Base-by-base conservation (phyloP, 208 protist genomes). In the Angomonas ambiguus region DNA sequence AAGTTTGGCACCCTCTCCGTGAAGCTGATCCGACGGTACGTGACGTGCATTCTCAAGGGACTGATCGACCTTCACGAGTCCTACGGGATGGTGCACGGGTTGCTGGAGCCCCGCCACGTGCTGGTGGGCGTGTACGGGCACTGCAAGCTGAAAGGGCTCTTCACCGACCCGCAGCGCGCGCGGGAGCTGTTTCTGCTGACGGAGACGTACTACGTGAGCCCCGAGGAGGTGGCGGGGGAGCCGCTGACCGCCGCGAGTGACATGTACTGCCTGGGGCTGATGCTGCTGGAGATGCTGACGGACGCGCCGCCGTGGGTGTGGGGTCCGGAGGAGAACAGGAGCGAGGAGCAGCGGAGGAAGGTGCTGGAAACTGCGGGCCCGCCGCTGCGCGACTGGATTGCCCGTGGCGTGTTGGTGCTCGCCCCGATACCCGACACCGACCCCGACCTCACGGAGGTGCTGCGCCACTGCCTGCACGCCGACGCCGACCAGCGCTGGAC, bases 121-220 rank as follows among this genome's bases (percentile, higher is more conserved):
- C 69, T 92, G 1, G 69, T 91, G 0, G 75, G 75, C 5, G 70
- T 67, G 13, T 77, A 86, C 45, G 84, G 88, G 5, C 59, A 69
- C 22, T 88, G 83, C 69, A 88, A 88, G 67, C 67, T 92, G 22
- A 68, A 51, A 0, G 82, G 88, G 24, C 80, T 88, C 62, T 86
- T 67, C 1, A 65, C 58, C 8, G 61, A 61, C 68, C 18, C 27
- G 3, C 31, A n/a, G 33, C 10, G 64, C 2, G 61, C 58, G 22
- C 31, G 67, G 2, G 32, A 64, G 35, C 48, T 80, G 51, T 72
- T 80, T 25, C 4, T 58, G 1, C 42, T 83, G 3, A 68, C 24
- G 24, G 76, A 32, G 58, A 70, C 10, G 33, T 82, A 51, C 79
- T 80, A 92, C 74, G 76, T 91, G 69, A 82, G 85, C 24, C 88